These are phyloP conservation scores for Piper longum DNA, from an alignment of 164 flowering plant genomes.

Conservation along the genomic window DNA sequence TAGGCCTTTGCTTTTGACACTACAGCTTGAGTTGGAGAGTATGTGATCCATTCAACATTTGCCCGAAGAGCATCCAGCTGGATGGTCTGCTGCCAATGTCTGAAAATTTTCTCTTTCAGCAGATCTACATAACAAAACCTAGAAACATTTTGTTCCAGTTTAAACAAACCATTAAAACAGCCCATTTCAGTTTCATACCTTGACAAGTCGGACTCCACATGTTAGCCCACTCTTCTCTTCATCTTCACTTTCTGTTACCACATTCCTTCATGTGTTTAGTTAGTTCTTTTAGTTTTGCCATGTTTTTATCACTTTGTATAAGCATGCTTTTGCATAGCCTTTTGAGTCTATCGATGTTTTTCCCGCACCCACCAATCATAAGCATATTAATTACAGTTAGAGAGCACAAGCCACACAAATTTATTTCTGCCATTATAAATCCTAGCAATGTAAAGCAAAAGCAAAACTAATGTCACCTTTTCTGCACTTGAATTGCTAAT, in stretches of 20 bases:
- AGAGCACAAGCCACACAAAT: background rate
- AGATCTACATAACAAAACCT: conserved; percentile 11
- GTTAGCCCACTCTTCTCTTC: conserved; percentile 15
- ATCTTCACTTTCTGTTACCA: conserved; percentile 16
- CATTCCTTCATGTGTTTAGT: conserved; percentile 46
- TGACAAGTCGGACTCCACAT: conserved; percentile 13
- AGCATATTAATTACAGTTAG: too few relatives aligned
- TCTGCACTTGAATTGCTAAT: conserved; percentile 21
- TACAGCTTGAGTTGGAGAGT: conserved; percentile 47
- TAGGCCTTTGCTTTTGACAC: conserved; percentile 51
- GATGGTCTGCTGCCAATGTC: conserved; percentile 77
- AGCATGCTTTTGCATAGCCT: conserved; percentile 24
- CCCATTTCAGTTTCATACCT: conserved; percentile 8
- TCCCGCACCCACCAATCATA: conserved; percentile 17
- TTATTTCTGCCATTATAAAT: background rate
- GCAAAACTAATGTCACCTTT: conserved; percentile 20
- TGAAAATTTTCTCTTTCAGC: conserved; percentile 16
- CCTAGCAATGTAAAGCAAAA: background rate
- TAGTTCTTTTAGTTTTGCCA: conserved; percentile 13
- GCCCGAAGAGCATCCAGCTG: conserved; percentile 92
- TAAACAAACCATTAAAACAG: conserved; percentile 5
- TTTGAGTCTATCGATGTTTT: conserved; percentile 34
- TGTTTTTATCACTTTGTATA: conserved; percentile 10
- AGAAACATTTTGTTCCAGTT: conserved; percentile 20
- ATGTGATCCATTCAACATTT: conserved; percentile 61